Evolutionary conservation across 805 yeast species (phyloP), one percentile per base, ranked within the genome.

Genomic region (Starmera quercuum): DNA sequence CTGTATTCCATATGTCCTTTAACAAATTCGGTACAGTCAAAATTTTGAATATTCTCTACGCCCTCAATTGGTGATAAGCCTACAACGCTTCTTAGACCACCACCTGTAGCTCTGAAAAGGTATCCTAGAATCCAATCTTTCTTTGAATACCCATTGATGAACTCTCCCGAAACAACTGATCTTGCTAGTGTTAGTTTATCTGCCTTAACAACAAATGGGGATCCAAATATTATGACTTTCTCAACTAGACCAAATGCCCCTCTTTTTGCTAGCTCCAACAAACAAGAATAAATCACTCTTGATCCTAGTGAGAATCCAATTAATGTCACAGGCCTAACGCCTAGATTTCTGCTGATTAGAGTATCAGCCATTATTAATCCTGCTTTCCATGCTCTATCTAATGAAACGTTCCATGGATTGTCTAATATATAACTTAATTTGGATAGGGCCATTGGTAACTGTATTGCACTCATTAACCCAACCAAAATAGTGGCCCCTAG

Each of bases 1-100:
- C 98, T 81, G 59, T 92, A 92, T n/a, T 83, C 86, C 96, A 92
- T 85, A 62, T 92, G 98, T 1, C 98, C 98, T 39, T 83, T 87
- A 4, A 90, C 95, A 34, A 68, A 48, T 14, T 78, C 86, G 0
- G 97, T 83, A 49, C 95, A 85, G 51, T 92, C 94, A 41, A 81
- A 69, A 56, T 90, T 90, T 43, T 87, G 95, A 20, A 92, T 66
- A 0, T 80, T 83, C 17, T 71, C 66, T 15, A 75, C 61, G 30
- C 59, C 64, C 34, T 75, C 79, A 24, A 90, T 71, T 5, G 88
- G 80, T 0, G 95, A 78, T 20, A 92, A 65, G 0, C 98, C 98
- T 5, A 90, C 87, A 29, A 92, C 92, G n/a, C 85, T 72, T 48
- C 83, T 80, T 29, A 92, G 65, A 0, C 97, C 97, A 38, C 97